Evolutionary conservation across 2,329 filamentous ascomycete species (phyloP).

Genomic region (Exophiala calicioides): DNA sequence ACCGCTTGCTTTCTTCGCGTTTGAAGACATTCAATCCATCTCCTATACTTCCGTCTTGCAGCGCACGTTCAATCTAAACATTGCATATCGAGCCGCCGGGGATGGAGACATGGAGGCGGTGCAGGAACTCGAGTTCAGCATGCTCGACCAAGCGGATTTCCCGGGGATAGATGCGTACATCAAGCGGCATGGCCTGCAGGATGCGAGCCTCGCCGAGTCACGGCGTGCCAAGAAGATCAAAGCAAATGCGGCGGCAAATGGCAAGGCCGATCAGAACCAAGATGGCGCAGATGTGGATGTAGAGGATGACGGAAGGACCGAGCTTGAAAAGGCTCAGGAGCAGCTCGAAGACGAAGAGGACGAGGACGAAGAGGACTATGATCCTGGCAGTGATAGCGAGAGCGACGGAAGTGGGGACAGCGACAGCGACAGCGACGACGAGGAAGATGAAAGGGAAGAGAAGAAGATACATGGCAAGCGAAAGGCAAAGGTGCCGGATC

Average conservation of each 20-base stretch:
- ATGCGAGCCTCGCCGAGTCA: slow-evolving; percentile 63
- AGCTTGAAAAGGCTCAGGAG: slow-evolving; percentile 59
- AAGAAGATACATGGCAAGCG: slow-evolving; percentile 39
- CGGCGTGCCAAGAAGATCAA: slow-evolving; percentile 63
- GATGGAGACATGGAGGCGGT: slow-evolving; percentile 37
- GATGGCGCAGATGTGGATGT: slow-evolving; percentile 31
- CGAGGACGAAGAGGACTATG: slow-evolving; percentile 53
- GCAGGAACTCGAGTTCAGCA: slow-evolving; percentile 64
- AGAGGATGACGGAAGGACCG: slow-evolving; percentile 55
- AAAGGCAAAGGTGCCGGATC: slow-evolving; percentile 45
- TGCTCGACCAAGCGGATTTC: slow-evolving; percentile 66
- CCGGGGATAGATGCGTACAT: slow-evolving; percentile 63
- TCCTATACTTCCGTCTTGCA: slow-evolving; percentile 66
- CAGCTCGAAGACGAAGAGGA: slow-evolving; percentile 47
- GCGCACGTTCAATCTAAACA: slow-evolving; percentile 66
- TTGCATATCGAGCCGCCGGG: slow-evolving; percentile 40
- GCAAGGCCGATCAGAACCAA: slow-evolving; percentile 6
- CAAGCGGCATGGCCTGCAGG: slow-evolving; percentile 61
- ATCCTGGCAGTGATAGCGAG: slow-evolving; percentile 51
- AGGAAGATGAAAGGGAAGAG: slow-evolving; percentile 33
- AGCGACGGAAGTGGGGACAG: slow-evolving; percentile 51
- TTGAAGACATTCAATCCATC: slow-evolving; percentile 59
- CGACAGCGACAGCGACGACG: slow-evolving; percentile 43
- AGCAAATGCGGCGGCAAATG: slow-evolving; percentile 15
- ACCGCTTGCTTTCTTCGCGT: slow-evolving; percentile 63